phyloP scores from a whole-genome alignment of 78 protist species.

The Dictyostelium brefeldianum region DNA sequence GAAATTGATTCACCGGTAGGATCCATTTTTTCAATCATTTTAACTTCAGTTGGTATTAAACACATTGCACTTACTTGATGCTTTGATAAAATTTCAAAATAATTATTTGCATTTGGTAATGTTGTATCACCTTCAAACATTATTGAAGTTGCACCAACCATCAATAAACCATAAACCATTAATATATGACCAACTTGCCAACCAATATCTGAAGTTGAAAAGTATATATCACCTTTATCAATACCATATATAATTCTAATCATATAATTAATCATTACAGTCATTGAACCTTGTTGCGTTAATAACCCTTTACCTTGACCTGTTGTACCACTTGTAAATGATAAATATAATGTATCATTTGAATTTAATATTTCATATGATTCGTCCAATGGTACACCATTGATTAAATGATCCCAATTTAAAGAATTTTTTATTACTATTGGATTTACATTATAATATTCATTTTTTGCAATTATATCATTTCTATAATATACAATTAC shows the following conservation, averaged over 20 bases:
- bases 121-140: constrained; percentile 76
- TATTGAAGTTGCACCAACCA: constrained; percentile 54
- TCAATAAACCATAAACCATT: constrained; percentile 32
- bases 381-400: not conserved
- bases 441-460: not conserved
- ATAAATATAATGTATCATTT: constrained; percentile 86
- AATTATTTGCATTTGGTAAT: constrained; percentile 69
- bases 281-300: constrained; percentile 40
- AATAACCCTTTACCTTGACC: constrained; percentile 70
- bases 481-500: constrained; percentile 17
- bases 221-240: not conserved
- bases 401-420: constrained; percentile 38
- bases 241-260: not conserved
- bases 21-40: constrained; percentile 62
- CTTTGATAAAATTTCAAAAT: constrained; percentile 29
- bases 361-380: constrained; percentile 62
- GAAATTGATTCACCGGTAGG: constrained; percentile 4
- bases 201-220: constrained; percentile 30
- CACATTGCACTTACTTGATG: constrained; percentile 48
- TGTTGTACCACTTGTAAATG: constrained; percentile 95
- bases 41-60: constrained; percentile 77
- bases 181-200: constrained; percentile 31
- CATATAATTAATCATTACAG: constrained; percentile 27
- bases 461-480: not conserved
- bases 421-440: not conserved